A percentile compares a stretch with the other conserved stretches of the same genome.
phyloP scores from a whole-genome alignment of 179 eudicot species.

The Silene coronaria region DNA sequence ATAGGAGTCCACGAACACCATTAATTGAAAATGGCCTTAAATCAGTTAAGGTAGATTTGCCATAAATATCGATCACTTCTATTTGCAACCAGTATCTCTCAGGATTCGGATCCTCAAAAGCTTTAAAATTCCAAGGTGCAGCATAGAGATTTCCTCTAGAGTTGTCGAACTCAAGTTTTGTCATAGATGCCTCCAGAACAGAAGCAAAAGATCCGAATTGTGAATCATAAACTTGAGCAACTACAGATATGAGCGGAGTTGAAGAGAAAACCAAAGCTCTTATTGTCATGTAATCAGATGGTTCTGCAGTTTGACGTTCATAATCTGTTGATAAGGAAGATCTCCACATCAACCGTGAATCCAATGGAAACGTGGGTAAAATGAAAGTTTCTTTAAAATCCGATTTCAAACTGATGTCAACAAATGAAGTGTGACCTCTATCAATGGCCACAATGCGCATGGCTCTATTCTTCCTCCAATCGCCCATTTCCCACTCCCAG shows the following conservation, averaged over 20 bases:
- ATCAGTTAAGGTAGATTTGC: slow-evolving; percentile 47
- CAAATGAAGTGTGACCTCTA: slow-evolving; percentile 70
- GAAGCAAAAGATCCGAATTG: slow-evolving; percentile 35
- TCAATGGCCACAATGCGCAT: slow-evolving; percentile 86
- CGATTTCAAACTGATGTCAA: slow-evolving; percentile 53
- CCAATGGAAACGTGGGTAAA: slow-evolving; percentile 75
- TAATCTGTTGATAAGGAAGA: slow-evolving; percentile 33
- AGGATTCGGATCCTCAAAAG: slow-evolving; percentile 74
- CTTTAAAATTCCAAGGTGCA: slow-evolving; percentile 65
- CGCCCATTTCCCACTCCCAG: slow-evolving; percentile 99
- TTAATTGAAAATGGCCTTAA: slow-evolving; percentile 69
- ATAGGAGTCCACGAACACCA: slow-evolving; percentile 42
- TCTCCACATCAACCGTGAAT: slow-evolving; percentile 60
- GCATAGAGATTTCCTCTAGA: slow-evolving; percentile 52
- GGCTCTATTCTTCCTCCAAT: slow-evolving; percentile 75
- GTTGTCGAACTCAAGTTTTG: slow-evolving; percentile 27
- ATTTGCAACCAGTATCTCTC: slow-evolving; percentile 70
- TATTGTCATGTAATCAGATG: slow-evolving; percentile 40
- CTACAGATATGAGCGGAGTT: slow-evolving; percentile 54
- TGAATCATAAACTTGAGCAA: slow-evolving; percentile 72
- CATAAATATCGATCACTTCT: slow-evolving; percentile 58
- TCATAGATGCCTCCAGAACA: slow-evolving; percentile 66
- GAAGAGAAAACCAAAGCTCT: slow-evolving; percentile 77
- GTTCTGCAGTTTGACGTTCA: slow-evolving; percentile 33
- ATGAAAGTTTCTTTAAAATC: slow-evolving; percentile 53